A percentile compares a stretch with the other conserved stretches of the same genome.
Evolutionary conservation across 2,329 filamentous ascomycete genomes (phyloP).

Genomic region (Aspergillus pseudoviridinutans): DNA sequence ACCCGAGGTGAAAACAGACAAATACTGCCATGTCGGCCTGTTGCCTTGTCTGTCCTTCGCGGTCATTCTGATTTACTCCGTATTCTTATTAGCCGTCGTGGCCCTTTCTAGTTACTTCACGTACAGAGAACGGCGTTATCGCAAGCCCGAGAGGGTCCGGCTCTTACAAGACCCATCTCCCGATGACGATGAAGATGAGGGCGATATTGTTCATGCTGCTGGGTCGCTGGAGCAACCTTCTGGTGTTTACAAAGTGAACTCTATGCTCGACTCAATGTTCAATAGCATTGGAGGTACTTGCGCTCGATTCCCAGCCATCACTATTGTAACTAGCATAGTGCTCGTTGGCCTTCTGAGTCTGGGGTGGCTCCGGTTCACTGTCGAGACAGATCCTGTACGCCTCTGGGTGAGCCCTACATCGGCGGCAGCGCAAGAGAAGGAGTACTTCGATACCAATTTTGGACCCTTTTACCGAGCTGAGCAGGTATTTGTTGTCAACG

Average conservation of each 20-base stretch:
- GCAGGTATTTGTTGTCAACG: slow-evolving; percentile 90
- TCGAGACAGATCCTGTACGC: slow-evolving; percentile 85
- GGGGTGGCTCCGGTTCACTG: slow-evolving; percentile 82
- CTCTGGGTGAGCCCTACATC: slow-evolving; percentile 97
- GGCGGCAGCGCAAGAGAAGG: slow-evolving; percentile 84
- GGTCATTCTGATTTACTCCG: slow-evolving; percentile 79
- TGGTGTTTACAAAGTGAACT: slow-evolving; percentile 78
- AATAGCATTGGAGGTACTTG: slow-evolving; percentile 74
- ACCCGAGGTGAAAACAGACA: slow-evolving; percentile 65
- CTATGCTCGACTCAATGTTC: slow-evolving; percentile 74
- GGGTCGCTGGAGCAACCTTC: slow-evolving; percentile 76
- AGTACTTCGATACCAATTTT: slow-evolving; percentile 88
- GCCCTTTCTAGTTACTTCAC: slow-evolving; percentile 70
- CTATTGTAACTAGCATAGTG: slow-evolving; percentile 71
- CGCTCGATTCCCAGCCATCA: slow-evolving; percentile 78
- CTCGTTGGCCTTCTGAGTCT: slow-evolving; percentile 75
- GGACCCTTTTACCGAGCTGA: slow-evolving; percentile 94
- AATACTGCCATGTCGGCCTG: slow-evolving; percentile 75
- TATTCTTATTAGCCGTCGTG: slow-evolving; percentile 65
- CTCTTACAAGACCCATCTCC: slow-evolving; percentile 78
- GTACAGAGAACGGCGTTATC: slow-evolving; percentile 68
- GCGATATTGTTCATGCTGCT: slow-evolving; percentile 71
- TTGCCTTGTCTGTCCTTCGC: slow-evolving; percentile 93
- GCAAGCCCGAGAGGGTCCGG: slow-evolving; percentile 76
- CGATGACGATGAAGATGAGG: slow-evolving; percentile 93